Conservation (phyloP, 208 protist genomes). For the Crithidia fasciculata region DNA sequence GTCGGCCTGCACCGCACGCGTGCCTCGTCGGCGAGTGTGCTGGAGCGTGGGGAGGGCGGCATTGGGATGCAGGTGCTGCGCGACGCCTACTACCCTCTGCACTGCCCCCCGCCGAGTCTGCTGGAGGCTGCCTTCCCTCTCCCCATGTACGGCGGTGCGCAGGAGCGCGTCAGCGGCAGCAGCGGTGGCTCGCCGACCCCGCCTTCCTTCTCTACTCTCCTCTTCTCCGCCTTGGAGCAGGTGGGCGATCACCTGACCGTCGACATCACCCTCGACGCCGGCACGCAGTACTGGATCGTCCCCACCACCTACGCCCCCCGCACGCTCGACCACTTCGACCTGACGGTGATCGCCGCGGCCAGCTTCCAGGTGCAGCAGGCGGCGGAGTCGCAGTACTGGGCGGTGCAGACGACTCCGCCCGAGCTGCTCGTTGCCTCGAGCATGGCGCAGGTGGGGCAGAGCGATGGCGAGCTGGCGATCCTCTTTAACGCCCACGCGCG, state of each 20-base stretch:
- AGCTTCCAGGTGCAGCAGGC: constrained; percentile 62
- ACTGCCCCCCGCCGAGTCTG: constrained; percentile 7
- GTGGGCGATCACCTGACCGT: constrained; percentile 62
- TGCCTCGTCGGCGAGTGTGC: neutral
- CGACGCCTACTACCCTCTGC: constrained; percentile 68
- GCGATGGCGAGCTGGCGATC: constrained; percentile 28
- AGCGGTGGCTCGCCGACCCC: neutral
- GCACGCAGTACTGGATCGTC: constrained; percentile 81
- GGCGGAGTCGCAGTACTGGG: constrained; percentile 62
- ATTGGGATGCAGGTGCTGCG: constrained; percentile 72
- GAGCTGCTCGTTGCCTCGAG: constrained; percentile 25
- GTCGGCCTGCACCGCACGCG: constrained; percentile 40
- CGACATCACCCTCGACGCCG: constrained; percentile 55
- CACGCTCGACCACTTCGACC: constrained; percentile 56
- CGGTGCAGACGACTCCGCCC: constrained; percentile 25
- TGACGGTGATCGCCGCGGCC: constrained; percentile 57
- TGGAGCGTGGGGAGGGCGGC: constrained; percentile 41
- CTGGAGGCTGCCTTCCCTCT: neutral
- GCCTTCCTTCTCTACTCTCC: constrained; percentile 14
- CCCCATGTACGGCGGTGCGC: neutral
- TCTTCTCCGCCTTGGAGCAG: constrained; percentile 59
- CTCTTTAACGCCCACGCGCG: constrained; percentile 20
- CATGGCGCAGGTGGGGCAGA: constrained; percentile 9
- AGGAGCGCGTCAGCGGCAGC: neutral
- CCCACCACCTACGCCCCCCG: constrained; percentile 65